A percentile compares a stretch with the other conserved stretches of the same genome.
phyloP scores from a whole-genome alignment of 1,139 yeast species.

The Hansenula sp. region DNA sequence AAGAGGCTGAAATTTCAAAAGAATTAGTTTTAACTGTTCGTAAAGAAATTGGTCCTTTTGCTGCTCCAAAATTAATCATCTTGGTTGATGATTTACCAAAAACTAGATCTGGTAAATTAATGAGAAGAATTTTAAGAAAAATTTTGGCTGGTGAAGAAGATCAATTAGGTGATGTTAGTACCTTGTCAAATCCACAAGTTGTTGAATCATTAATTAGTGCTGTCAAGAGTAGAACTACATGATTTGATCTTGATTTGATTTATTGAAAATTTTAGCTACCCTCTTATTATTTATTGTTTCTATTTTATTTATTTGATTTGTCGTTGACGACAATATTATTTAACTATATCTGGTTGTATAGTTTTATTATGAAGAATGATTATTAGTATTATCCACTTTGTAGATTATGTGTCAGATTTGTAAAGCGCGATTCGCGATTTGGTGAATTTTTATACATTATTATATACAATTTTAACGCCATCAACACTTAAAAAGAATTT shows the following conservation, averaged over 20 bases:
- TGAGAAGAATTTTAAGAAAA: constrained; percentile 80
- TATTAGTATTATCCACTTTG: too few species aligned
- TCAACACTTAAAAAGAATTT: too few species aligned
- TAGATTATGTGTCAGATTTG: background rate
- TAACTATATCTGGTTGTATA: too few species aligned
- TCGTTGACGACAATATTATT: too few species aligned
- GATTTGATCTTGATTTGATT: constrained; percentile 2
- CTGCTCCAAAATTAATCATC: constrained; percentile 71
- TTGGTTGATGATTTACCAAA: constrained; percentile 76
- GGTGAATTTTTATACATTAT: too few species aligned
- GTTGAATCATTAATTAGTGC: constrained; percentile 62
- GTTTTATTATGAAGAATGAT: too few species aligned
- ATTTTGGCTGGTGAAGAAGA: constrained; percentile 77
- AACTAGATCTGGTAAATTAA: constrained; percentile 79
- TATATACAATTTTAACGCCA: too few species aligned
- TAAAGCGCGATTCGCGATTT: too few species aligned
- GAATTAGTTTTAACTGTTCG: constrained; percentile 70
- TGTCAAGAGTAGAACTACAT: constrained; percentile 34
- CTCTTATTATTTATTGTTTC: background rate
- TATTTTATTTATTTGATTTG: constrained; percentile 1
- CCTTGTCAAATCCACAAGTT: constrained; percentile 68
- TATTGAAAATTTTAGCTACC: too few species aligned
- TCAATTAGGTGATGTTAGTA: constrained; percentile 74
- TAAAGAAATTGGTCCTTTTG: constrained; percentile 80
- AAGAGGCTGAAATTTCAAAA: constrained; percentile 47